phyloP scores from a whole-genome alignment of 306 rosid species.

The Prinsepia uniflora region DNA sequence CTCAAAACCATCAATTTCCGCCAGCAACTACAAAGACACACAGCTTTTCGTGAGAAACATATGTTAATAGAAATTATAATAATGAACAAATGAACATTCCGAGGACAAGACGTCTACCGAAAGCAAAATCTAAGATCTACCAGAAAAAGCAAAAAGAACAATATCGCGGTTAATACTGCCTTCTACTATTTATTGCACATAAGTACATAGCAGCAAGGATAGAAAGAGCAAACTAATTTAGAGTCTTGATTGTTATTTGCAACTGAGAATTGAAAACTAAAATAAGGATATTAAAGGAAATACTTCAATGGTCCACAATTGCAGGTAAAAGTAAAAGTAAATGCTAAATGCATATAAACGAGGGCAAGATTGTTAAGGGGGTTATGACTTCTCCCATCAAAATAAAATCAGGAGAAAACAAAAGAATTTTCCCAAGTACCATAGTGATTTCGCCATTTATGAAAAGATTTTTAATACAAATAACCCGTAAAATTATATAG shows the following conservation, averaged over 20 bases:
- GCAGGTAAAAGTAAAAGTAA: conserved; percentile 3
- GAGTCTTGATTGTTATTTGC: not conserved
- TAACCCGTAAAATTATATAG: not conserved
- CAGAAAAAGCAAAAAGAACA: not conserved
- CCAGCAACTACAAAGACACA: conserved; percentile 56
- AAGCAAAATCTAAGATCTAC: not conserved
- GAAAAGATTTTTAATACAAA: not conserved
- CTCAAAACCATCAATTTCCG: conserved; percentile 99
- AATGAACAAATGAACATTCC: not conserved
- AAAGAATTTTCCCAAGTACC: not conserved
- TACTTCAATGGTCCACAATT: not conserved
- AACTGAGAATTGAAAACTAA: conserved; percentile 3
- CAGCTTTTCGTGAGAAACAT: not conserved
- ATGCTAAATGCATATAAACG: not conserved
- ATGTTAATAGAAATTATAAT: not conserved
- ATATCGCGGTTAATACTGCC: not conserved
- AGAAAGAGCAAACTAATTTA: conserved; percentile 1
- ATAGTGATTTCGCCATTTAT: not conserved
- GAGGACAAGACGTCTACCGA: not conserved
- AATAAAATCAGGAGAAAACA: not conserved
- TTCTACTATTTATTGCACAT: not conserved
- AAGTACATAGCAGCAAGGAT: not conserved
- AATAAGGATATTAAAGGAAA: conserved; percentile 1
- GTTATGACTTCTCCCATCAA: not conserved
- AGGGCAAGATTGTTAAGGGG: not conserved